Percentiles rank a stretch among this genome's conserved stretches.
Evolutionary conservation across 345 rosid genomes (phyloP).

Genomic region (Gossypium stocksii): DNA sequence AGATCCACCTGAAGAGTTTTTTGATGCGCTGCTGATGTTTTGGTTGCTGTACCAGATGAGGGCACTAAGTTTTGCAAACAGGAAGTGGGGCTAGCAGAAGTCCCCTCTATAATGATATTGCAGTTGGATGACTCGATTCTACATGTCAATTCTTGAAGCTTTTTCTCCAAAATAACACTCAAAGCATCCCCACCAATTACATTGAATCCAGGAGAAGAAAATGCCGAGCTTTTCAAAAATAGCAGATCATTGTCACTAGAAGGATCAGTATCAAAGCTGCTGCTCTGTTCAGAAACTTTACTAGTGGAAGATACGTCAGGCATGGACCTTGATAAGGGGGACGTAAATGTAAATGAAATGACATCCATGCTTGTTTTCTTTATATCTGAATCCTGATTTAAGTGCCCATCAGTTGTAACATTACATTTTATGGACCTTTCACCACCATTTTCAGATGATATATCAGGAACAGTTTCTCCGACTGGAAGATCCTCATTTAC

Average conservation of each 20-base stretch:
- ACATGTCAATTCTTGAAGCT: conserved; percentile 60
- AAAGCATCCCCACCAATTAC: conserved; percentile 47
- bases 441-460: conserved; percentile 31
- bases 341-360: conserved; percentile 81
- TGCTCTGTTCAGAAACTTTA: conserved; percentile 22
- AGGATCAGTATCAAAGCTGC: conserved; percentile 16
- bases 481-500: conserved; percentile 28
- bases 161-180: conserved; percentile 68
- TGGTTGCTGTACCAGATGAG: conserved; percentile 21
- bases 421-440: conserved; percentile 40
- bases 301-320: background rate
- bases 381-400: conserved; percentile 26
- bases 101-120: conserved; percentile 41
- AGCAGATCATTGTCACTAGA: conserved; percentile 20
- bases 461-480: conserved; percentile 30
- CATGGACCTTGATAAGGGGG: conserved; percentile 41
- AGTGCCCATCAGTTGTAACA: conserved; percentile 32
- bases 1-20: conserved; percentile 31
- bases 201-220: conserved; percentile 36
- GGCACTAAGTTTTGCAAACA: conserved; percentile 30
- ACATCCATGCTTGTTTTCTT: conserved; percentile 55
- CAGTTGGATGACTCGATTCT: conserved; percentile 53
- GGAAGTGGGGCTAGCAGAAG: conserved; percentile 32
- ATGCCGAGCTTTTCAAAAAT: conserved; percentile 26
- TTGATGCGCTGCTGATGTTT: conserved; percentile 28